Evolutionary conservation across 2,329 filamentous ascomycete species (phyloP).

Genomic region (Scytalidium sp.): DNA sequence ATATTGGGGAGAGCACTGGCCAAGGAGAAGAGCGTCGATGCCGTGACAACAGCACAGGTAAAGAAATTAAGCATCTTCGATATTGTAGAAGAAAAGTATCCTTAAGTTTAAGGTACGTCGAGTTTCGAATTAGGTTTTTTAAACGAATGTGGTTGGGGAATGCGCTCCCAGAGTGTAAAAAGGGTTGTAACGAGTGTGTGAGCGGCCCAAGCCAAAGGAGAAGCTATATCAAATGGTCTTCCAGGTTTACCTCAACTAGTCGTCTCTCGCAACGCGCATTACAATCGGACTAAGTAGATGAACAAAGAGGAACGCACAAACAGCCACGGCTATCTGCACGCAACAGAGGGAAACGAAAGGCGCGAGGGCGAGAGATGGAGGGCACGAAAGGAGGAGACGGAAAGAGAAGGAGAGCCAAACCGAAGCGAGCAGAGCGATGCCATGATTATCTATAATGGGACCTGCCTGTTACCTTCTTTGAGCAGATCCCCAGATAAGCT

Average conservation of each 20-base stretch:
- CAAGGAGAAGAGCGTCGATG: background rate
- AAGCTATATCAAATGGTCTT: background rate
- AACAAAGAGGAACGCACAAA: background rate
- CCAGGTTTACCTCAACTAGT: background rate
- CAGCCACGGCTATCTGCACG: background rate
- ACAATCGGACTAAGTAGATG: background rate
- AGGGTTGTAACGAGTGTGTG: background rate
- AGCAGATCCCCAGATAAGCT: too few species aligned
- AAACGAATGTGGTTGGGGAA: too few species aligned
- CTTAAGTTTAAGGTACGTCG: too few species aligned
- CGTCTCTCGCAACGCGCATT: background rate
- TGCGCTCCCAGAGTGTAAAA: too few species aligned
- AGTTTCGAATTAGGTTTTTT: too few species aligned
- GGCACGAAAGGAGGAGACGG: background rate
- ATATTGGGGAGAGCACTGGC: constrained; percentile 17
- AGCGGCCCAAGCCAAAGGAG: background rate
- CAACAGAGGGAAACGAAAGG: too few species aligned
- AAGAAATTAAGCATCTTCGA: background rate
- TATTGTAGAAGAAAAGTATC: too few species aligned
- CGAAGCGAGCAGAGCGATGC: too few species aligned
- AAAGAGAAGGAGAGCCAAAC: background rate
- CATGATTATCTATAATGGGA: too few species aligned
- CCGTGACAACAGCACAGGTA: background rate
- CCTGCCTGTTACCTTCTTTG: too few species aligned
- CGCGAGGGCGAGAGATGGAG: background rate